Evolutionary conservation across 2,329 filamentous ascomycete species (phyloP), one percentile per base, ranked within the genome.

Genomic region (Coleophoma cylindrospora): DNA sequence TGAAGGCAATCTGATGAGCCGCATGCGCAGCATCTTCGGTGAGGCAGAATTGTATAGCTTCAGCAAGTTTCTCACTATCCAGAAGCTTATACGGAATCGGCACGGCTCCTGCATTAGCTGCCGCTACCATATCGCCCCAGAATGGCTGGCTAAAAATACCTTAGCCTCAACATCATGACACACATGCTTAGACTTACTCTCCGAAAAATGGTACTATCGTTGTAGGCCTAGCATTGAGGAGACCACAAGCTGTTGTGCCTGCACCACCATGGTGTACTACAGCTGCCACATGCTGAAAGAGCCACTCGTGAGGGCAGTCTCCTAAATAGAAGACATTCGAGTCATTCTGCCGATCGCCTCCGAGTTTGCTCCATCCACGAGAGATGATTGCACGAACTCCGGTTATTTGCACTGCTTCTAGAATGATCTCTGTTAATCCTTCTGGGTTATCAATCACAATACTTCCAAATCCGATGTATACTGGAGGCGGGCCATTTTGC

Each of bases 51-150:
- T 64, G 65, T 48, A 91, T 86, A 0, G 84, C 82, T 22, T 76
- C 74, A 0, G 81, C 81, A 8, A 91, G 71, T 10, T 77, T 82
- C 15, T 83, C 78, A 0, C 76, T 73, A 0, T 79, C 87, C 33
- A 91, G 67, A n/a, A 79, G 70, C 56, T 85, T 84, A 63, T 85
- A 79, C 0, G 87, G 86, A 1, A 74, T 68, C 0, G 86, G 86
- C 0, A 87, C 87, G 4, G 86, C 87, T 2, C 86, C 84, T 2
- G 86, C 84, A 47, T 73, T 76, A 0, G n/a, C n/a, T n/a, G n/a
- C n/a, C n/a, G 83, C 76, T 34, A 90, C 80, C 76, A 90, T 89
- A 7, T 81, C 74, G 9, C 87, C 87, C 87, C 87, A 91, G 61
- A 91, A 91, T 0, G 84, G 83, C 66, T 91, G 87, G 56, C 54